Conservation (phyloP, 2,329 filamentous ascomycete genomes). For the Colletotrichum simmondsii region DNA sequence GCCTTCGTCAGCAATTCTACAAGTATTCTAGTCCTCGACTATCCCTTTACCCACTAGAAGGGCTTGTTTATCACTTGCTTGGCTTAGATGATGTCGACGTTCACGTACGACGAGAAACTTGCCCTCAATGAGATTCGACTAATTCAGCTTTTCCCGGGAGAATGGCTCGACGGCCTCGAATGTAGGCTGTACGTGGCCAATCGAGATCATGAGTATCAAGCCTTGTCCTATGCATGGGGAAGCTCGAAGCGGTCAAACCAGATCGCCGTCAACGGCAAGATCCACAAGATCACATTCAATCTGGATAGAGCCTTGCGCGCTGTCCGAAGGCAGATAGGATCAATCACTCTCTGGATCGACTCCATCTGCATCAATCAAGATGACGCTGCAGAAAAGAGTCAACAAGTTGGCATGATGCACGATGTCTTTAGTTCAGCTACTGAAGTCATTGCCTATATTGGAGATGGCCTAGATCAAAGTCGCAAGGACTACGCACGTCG, state of each 20-base stretch:
- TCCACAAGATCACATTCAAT: conserved; percentile 39
- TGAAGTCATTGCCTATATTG: conserved; percentile 17
- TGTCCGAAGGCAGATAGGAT: conserved; percentile 30
- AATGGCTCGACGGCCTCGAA: conserved; percentile 24
- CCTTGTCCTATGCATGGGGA: conserved; percentile 44
- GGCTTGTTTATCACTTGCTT: neutral
- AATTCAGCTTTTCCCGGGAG: conserved; percentile 19
- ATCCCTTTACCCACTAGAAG: neutral
- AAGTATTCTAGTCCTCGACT: no score
- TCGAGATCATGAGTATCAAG: conserved; percentile 32
- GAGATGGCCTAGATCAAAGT: conserved; percentile 28
- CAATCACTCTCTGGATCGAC: conserved; percentile 26
- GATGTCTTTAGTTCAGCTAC: conserved; percentile 18
- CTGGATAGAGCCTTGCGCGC: conserved; percentile 42
- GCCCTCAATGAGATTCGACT: conserved; percentile 13
- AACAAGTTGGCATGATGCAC: conserved; percentile 32
- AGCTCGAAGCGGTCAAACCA: conserved; percentile 33
- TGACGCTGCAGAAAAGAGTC: conserved; percentile 24
- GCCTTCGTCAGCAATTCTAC: neutral
- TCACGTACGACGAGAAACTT: neutral
- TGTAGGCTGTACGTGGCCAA: conserved; percentile 9
- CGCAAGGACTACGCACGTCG: neutral
- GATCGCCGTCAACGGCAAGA: conserved; percentile 37
- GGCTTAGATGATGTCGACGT: neutral
- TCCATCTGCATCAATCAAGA: conserved; percentile 36